These are phyloP conservation scores for Linum tenue DNA, from an alignment of 345 rosid species.

Conservation along the genomic window DNA sequence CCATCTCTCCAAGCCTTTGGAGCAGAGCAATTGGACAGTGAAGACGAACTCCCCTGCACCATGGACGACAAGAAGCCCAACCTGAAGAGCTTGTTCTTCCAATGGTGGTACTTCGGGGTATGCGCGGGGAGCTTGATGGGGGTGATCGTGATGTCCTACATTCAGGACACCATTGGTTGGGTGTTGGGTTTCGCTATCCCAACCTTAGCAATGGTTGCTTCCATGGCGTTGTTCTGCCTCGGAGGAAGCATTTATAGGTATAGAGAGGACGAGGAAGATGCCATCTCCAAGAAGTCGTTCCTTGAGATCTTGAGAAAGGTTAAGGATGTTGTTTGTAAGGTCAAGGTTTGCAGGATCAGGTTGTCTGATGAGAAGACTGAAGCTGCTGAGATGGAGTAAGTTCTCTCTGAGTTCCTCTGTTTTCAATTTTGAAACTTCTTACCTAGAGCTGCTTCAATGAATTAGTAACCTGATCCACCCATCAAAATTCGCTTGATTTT, in stretches of 20 bases:
- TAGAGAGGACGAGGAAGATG: slow-evolving; percentile 16
- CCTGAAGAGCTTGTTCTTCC: slow-evolving; percentile 57
- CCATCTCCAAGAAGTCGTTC: slow-evolving; percentile 18
- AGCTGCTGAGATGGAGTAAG: slow-evolving; percentile 72
- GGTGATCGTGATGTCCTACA: slow-evolving; percentile 69
- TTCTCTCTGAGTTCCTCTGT: not conserved
- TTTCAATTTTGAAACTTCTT: not conserved
- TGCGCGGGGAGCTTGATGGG: slow-evolving; percentile 87
- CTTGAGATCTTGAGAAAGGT: slow-evolving; percentile 20
- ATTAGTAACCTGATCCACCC: not conserved
- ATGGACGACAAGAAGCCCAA: slow-evolving; percentile 33
- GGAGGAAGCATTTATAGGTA: slow-evolving; percentile 48
- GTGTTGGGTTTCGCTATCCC: slow-evolving; percentile 82
- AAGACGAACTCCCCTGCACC: slow-evolving; percentile 35
- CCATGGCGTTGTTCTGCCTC: slow-evolving; percentile 40
- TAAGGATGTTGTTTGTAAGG: slow-evolving; percentile 25
- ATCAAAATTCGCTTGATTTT: not conserved
- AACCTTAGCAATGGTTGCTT: slow-evolving; percentile 53
- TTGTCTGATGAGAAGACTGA: slow-evolving; percentile 32
- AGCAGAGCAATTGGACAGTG: slow-evolving; percentile 63
- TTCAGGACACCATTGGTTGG: slow-evolving; percentile 91
- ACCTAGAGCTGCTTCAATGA: no score
- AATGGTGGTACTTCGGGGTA: slow-evolving; percentile 90
- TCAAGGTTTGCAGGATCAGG: slow-evolving; percentile 25
- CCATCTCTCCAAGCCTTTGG: slow-evolving; percentile 94